Conservation (phyloP, 306 rosid genomes). For the cucumber (Cucumis sativus) region DNA sequence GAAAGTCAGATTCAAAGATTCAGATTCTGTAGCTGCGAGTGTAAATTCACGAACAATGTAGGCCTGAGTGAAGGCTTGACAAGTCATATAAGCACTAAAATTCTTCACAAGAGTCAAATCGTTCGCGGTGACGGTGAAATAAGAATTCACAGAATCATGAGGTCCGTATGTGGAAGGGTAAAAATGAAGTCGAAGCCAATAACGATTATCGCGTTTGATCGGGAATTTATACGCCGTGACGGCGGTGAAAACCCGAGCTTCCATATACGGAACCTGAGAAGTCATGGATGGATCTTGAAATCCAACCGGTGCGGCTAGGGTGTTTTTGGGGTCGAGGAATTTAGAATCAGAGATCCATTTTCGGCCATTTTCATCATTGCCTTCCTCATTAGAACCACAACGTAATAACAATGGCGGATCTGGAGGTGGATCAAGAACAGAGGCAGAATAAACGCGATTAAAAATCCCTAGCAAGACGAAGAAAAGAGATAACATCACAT, state of each 20-base stretch:
- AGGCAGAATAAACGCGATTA: background rate
- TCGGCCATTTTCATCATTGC: slow-evolving; percentile 24
- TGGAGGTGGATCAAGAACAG: background rate
- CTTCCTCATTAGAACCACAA: slow-evolving; percentile 18
- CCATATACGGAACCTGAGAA: slow-evolving; percentile 33
- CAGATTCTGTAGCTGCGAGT: slow-evolving; percentile 10
- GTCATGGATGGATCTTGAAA: slow-evolving; percentile 33
- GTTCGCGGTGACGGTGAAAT: slow-evolving; percentile 21
- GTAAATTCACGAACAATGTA: slow-evolving; percentile 27
- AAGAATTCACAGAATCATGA: slow-evolving; percentile 22
- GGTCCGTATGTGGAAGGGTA: slow-evolving; percentile 30
- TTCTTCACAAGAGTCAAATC: slow-evolving; percentile 25
- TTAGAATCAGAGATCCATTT: slow-evolving; percentile 27
- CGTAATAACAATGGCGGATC: slow-evolving; percentile 17
- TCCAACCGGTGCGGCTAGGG: slow-evolving; percentile 11
- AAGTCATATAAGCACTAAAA: slow-evolving; percentile 28
- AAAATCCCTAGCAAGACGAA: slow-evolving; percentile 3
- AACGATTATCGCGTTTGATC: slow-evolving; percentile 11
- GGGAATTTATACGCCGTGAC: slow-evolving; percentile 27
- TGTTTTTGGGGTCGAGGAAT: slow-evolving; percentile 11
- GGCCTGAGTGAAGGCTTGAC: slow-evolving; percentile 32
- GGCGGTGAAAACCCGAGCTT: slow-evolving; percentile 27
- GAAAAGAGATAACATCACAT: slow-evolving; percentile 4
- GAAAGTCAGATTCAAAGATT: slow-evolving; percentile 19
- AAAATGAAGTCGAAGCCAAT: slow-evolving; percentile 35